Base-by-base conservation (phyloP, 768 basidiomycete genomes). In the Mycena vulgaris region DNA sequence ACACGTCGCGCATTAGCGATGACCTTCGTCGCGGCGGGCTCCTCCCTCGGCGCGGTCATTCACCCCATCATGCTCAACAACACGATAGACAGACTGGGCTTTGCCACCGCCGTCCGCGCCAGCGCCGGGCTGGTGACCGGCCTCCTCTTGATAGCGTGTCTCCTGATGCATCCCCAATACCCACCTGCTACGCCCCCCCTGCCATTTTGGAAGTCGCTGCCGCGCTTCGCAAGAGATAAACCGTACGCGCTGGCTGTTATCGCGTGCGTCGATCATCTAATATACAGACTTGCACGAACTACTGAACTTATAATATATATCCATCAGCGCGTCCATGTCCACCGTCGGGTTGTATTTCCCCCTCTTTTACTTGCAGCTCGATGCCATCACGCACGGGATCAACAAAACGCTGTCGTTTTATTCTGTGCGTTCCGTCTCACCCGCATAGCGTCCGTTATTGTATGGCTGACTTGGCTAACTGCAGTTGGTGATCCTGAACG, bases 1-100 rank as follows among this genome's bases (percentile, higher is more conserved):
- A 75, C 69, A 30, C 80, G 80, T 2, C 81, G 83, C 19, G 81
- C 83, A 14, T 75, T 86, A 35, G 87, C 85, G 0, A 87, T 87
- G 78, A 81, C 86, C n/a, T 76, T 88, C 56, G 84, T 84, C 30
- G 83, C 84, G 14, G 39, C 39, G 14, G 39, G 39, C 39, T 39
- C 39, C 14, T 8, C 39, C 10, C 39, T 39, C 7, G 39, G 39
- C 14, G 39, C 39, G 7, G 39, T 39, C 39, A 3, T 39, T 3
- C 39, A 39, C 14, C 39, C 39, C 39, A 39, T 35, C 6, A 35
- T 35, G 33, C 33, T 35, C 13, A 35, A 35, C 33, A 35, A 35
- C 55, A 71, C 69, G 39, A 73, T 80, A 6, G 17, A 16, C 14
- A 74, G n/a, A 2, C 78, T 83, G 21, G 85, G 86, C 6, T 89